Conservation (phyloP, 2,329 filamentous ascomycete species). For the Aureobasidium sp. region DNA sequence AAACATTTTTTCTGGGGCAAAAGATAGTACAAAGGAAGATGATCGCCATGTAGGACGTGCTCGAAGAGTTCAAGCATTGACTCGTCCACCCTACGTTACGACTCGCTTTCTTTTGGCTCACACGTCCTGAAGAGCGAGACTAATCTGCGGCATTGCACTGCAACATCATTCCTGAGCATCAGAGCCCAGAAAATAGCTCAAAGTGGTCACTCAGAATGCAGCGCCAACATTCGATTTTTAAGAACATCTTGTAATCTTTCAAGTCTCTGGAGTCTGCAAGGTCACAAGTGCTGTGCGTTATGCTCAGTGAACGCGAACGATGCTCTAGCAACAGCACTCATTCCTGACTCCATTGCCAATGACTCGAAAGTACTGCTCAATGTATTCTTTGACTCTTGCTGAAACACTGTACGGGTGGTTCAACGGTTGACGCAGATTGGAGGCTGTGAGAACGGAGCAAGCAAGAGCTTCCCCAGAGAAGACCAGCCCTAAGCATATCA, state of each 20-base stretch:
- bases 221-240: not conserved
- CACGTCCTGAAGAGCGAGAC: not conserved
- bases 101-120: not conserved
- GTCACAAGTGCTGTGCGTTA: not conserved
- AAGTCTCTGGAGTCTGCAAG: no score
- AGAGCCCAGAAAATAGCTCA: not conserved
- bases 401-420: conserved; percentile 2
- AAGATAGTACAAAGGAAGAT: not conserved
- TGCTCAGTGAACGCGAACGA: not conserved
- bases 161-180: not conserved
- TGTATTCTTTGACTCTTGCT: not conserved
- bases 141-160: not conserved
- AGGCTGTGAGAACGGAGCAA: not conserved
- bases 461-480: not conserved
- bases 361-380: not conserved
- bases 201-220: no score
- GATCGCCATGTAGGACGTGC: not conserved
- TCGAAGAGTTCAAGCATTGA: not conserved
- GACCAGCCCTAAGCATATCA: not conserved
- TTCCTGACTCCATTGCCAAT: not conserved
- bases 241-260: not conserved
- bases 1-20: not conserved
- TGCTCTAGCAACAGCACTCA: not conserved
- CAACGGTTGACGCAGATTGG: not conserved
- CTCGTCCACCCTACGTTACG: not conserved